Conservation (phyloP, 768 basidiomycete species). For the Amanita exitialis region DNA sequence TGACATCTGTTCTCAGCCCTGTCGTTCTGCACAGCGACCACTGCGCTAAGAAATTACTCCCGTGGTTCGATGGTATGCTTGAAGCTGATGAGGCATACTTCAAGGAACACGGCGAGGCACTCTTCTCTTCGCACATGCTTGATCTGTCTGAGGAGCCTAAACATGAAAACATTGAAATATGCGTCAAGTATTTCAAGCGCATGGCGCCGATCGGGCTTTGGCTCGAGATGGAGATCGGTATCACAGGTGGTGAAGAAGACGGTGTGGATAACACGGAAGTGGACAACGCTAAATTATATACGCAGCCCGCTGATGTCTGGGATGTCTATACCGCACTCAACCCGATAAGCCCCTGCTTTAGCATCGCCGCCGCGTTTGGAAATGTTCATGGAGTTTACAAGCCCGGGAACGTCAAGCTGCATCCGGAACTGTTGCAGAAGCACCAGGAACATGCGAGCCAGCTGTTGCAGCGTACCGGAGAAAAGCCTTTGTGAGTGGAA, state of each 20-base stretch:
- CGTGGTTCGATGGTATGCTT: slow-evolving; percentile 99
- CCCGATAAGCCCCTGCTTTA: slow-evolving; percentile 86
- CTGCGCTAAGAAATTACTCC: slow-evolving; percentile 95
- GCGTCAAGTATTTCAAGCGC: slow-evolving; percentile 90
- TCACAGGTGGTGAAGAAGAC: slow-evolving; percentile 99
- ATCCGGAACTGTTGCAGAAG: slow-evolving; percentile 84
- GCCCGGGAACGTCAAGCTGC: slow-evolving; percentile 92
- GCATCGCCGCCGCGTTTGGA: slow-evolving; percentile 96
- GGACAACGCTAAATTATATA: slow-evolving; percentile 92
- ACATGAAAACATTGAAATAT: slow-evolving; percentile 90
- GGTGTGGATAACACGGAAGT: slow-evolving; percentile 97
- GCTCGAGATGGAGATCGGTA: slow-evolving; percentile 99
- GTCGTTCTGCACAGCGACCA: slow-evolving; percentile 98
- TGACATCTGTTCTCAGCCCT: slow-evolving; percentile 41
- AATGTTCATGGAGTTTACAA: slow-evolving; percentile 99
- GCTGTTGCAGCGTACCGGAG: slow-evolving; percentile 51
- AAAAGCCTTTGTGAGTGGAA: slow-evolving; percentile 73
- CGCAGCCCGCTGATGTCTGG: slow-evolving; percentile 92
- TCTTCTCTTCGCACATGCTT: slow-evolving; percentile 98
- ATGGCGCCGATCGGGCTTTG: slow-evolving; percentile 88
- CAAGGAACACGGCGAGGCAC: slow-evolving; percentile 77
- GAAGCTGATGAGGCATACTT: slow-evolving; percentile 90
- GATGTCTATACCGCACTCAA: slow-evolving; percentile 83
- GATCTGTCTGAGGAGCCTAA: slow-evolving; percentile 91
- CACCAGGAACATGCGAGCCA: slow-evolving; percentile 73